Conservation (phyloP, 225 moss, liverwort and hornwort genomes). For the Asterella californica region DNA sequence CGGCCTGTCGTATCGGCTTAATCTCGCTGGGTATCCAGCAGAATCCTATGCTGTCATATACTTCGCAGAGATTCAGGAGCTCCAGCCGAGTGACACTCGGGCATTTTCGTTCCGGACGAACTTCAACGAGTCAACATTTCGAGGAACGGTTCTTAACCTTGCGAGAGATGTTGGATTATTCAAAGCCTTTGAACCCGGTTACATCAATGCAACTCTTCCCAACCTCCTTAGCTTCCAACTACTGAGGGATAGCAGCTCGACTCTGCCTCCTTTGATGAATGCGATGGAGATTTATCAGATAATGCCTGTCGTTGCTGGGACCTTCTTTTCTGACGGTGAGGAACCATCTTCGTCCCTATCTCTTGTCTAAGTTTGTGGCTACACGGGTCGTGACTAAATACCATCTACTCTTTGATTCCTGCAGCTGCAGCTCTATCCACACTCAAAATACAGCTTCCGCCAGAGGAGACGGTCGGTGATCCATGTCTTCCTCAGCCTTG, state of each 20-base stretch:
- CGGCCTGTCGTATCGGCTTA: conserved; percentile 33
- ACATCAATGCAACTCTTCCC: conserved; percentile 24
- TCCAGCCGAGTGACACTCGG: conserved; percentile 25
- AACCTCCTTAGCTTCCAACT: conserved; percentile 24
- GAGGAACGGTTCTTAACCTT: conserved; percentile 27
- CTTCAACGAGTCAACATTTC: conserved; percentile 21
- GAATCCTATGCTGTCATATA: conserved; percentile 37
- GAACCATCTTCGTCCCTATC: not conserved
- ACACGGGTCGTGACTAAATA: not conserved
- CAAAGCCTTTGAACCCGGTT: conserved; percentile 35
- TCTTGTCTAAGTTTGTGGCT: not conserved
- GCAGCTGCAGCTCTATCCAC: conserved; percentile 40
- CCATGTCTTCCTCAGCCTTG: conserved; percentile 53
- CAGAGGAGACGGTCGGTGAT: conserved; percentile 39
- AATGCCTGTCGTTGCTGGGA: conserved; percentile 24
- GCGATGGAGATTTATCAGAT: conserved; percentile 52
- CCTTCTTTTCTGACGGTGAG: conserved; percentile 38
- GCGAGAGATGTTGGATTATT: conserved; percentile 28
- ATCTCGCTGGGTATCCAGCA: conserved; percentile 35
- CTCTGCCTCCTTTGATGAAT: conserved; percentile 37
- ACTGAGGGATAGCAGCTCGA: conserved; percentile 22
- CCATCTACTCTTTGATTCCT: conserved; percentile 5
- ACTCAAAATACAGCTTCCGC: conserved; percentile 35
- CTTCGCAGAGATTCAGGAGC: conserved; percentile 46
- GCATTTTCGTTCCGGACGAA: conserved; percentile 35